Evolutionary conservation across 2,329 filamentous ascomycete genomes (phyloP).

Genomic region (Aspergillus proliferans): DNA sequence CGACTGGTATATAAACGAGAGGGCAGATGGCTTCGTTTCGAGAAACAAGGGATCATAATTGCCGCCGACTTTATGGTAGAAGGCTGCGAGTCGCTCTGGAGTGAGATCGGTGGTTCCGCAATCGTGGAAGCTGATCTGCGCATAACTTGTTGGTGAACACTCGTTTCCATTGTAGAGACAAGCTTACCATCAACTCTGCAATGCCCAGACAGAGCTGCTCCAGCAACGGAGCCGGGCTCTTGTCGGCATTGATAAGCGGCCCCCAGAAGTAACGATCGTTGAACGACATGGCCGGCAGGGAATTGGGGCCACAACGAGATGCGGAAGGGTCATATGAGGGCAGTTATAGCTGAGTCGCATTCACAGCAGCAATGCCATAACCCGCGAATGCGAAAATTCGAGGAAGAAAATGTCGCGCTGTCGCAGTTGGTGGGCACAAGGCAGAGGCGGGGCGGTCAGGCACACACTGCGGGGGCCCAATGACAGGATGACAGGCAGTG

Average conservation of each 20-base stretch:
- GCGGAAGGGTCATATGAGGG: constrained; percentile 10
- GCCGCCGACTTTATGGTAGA: constrained; percentile 68
- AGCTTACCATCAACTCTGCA: constrained; percentile 60
- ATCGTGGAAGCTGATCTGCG: constrained; percentile 26
- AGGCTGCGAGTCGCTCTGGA: constrained; percentile 66
- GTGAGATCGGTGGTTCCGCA: constrained; percentile 40
- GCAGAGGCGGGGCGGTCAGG: constrained; percentile 4
- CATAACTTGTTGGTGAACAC: constrained; percentile 3
- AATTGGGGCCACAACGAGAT: constrained; percentile 9
- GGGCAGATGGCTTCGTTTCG: constrained; percentile 62
- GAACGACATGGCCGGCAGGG: constrained; percentile 24
- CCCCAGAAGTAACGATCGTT: constrained; percentile 48
- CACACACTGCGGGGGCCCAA: neutral
- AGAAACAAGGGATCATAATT: constrained; percentile 77
- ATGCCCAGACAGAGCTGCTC: constrained; percentile 64
- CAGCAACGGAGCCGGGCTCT: constrained; percentile 60
- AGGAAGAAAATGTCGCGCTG: neutral
- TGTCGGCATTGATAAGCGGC: constrained; percentile 59
- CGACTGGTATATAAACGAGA: constrained; percentile 89
- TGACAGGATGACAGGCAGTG: neutral
- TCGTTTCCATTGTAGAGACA: neutral
- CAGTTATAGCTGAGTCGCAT: constrained; percentile 1
- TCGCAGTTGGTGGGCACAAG: neutral
- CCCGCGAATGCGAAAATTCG: neutral
- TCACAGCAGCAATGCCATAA: neutral